A percentile compares a stretch with the other conserved stretches of the same genome.
Conservation (phyloP, 306 rosid genomes). For the Argentina anserina region DNA sequence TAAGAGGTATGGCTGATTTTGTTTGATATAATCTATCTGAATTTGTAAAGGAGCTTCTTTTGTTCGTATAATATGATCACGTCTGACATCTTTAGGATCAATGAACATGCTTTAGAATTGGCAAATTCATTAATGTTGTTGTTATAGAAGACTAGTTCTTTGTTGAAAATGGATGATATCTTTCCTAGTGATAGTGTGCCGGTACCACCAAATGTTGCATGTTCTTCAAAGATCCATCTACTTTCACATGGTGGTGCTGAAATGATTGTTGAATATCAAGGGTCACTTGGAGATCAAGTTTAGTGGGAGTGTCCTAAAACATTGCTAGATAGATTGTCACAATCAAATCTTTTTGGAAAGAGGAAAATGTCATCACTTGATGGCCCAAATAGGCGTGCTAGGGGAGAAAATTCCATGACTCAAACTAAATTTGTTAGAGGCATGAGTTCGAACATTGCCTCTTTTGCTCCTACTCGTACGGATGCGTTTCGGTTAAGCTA, state of each 20-base stretch:
- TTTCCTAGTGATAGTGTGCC: slow-evolving; percentile 27
- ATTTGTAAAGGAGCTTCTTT: slow-evolving; percentile 5
- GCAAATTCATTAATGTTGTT: slow-evolving; percentile 53
- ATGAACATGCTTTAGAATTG: slow-evolving; percentile 58
- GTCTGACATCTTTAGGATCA: slow-evolving; percentile 24
- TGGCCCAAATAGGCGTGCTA: slow-evolving; percentile 69
- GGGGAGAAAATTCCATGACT: slow-evolving; percentile 70
- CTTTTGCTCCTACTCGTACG: slow-evolving; percentile 88
- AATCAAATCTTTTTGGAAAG: slow-evolving; percentile 51
- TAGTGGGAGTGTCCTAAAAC: slow-evolving; percentile 95
- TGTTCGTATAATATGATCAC: slow-evolving; percentile 19
- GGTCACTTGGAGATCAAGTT: slow-evolving; percentile 69
- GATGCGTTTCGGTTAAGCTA: slow-evolving; percentile 91
- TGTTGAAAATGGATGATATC: slow-evolving; percentile 42
- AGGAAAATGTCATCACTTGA: slow-evolving; percentile 66
- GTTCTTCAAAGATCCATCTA: slow-evolving; percentile 47
- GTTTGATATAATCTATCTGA: slow-evolving; percentile 30
- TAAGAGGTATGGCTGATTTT: slow-evolving; percentile 49
- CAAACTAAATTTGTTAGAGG: slow-evolving; percentile 73
- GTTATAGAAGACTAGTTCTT: slow-evolving; percentile 59
- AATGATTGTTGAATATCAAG: slow-evolving; percentile 54
- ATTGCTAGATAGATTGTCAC: slow-evolving; percentile 76
- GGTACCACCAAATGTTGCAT: slow-evolving; percentile 36
- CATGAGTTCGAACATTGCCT: slow-evolving; percentile 43
- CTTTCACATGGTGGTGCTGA: slow-evolving; percentile 48